These are phyloP conservation scores for Osmanthus fragrans DNA, from an alignment of 257 asterid species.

Conservation along the genomic window DNA sequence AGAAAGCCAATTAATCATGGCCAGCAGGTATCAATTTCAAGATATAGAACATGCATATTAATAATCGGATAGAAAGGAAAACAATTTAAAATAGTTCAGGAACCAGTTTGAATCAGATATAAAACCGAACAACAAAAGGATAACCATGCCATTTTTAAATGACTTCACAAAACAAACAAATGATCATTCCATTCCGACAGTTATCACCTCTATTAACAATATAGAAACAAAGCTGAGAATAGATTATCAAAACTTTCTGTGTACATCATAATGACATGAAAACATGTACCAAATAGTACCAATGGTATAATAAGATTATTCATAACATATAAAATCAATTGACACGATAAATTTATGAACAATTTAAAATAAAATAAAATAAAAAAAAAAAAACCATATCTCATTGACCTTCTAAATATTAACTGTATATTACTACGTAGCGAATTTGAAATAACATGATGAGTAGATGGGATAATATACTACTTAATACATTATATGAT, in stretches of 20 bases:
- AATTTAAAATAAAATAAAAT: too few species aligned
- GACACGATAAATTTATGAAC: background rate
- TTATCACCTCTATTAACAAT: background rate
- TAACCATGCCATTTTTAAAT: background rate
- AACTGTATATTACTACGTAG: too few species aligned
- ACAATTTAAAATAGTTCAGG: background rate
- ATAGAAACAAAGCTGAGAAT: background rate
- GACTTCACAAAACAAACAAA: background rate
- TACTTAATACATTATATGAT: too few species aligned
- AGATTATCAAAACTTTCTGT: background rate
- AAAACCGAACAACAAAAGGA: background rate
- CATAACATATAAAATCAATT: background rate
- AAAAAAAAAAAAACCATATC: too few species aligned
- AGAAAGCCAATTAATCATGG: background rate
- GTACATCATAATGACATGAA: background rate
- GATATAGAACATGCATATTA: background rate
- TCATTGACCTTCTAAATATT: too few species aligned
- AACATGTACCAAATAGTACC: background rate
- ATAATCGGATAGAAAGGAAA: background rate
- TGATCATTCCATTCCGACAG: background rate
- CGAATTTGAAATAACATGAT: too few species aligned
- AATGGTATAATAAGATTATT: background rate
- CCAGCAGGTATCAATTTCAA: background rate
- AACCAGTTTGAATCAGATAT: too few species aligned
- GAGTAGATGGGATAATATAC: too few species aligned